Percentiles rank a stretch among this genome's conserved stretches.
Conservation (phyloP, 306 rosid species). For the Vicia faba region DNA sequence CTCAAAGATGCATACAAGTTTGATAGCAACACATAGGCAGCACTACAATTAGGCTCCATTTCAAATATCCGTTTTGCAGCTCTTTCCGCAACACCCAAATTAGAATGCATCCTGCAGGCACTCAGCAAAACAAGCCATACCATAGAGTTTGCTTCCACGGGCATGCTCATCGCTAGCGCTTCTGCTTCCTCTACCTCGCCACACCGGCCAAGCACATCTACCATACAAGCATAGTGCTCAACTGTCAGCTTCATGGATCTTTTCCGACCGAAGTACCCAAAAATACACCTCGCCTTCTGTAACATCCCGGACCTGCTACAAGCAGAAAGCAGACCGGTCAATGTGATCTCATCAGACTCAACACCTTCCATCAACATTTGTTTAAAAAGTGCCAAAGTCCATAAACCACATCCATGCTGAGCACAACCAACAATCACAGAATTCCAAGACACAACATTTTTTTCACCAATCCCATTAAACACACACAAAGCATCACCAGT, state of each 20-base stretch:
- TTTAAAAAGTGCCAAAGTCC: constrained; percentile 59
- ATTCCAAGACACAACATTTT: constrained; percentile 82
- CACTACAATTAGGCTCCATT: constrained; percentile 61
- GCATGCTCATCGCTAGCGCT: constrained; percentile 58
- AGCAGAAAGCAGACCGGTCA: constrained; percentile 78
- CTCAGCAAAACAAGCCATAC: constrained; percentile 80
- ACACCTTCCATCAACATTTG: constrained; percentile 61
- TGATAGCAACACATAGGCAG: constrained; percentile 71
- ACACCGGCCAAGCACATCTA: constrained; percentile 75
- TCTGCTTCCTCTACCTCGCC: constrained; percentile 82
- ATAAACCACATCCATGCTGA: constrained; percentile 67
- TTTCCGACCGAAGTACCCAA: constrained; percentile 47
- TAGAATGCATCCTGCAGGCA: constrained; percentile 63
- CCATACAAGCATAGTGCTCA: constrained; percentile 83
- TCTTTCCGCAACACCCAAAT: constrained; percentile 69
- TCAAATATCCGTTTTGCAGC: constrained; percentile 57
- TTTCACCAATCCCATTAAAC: constrained; percentile 55
- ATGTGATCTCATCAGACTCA: constrained; percentile 73
- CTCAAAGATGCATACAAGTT: constrained; percentile 75
- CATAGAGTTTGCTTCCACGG: constrained; percentile 54
- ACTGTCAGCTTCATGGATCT: constrained; percentile 45
- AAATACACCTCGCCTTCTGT: constrained; percentile 69
- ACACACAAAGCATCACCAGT: constrained; percentile 57
- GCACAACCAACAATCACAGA: constrained; percentile 76
- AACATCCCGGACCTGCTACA: constrained; percentile 83